Evolutionary conservation across 2,329 filamentous ascomycete genomes (phyloP), one percentile per base, ranked within the genome.

Genomic region (Leptoxyphium fumago): DNA sequence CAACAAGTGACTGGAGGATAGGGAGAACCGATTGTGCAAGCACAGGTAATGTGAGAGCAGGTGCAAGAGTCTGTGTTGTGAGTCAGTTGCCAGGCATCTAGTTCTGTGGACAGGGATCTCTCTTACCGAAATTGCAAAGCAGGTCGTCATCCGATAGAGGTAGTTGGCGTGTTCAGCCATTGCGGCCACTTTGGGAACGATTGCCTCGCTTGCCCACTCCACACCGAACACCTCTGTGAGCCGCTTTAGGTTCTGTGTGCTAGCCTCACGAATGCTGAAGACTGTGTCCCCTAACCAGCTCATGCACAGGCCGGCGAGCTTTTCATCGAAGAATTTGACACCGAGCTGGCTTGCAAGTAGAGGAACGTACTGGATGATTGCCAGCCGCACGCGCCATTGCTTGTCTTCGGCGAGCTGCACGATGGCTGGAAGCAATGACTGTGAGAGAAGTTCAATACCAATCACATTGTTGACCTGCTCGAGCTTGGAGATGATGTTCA

Each of bases 401-500:
- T 98, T 98, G 67, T 98, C 91, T 67, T 96, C 91, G 44, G 91
- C 91, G 55, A 98, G 75, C 64, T 96, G 88, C 29, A 96, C 87
- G 59, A 98, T 98, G 39, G 91, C 91, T 10, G 93, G 91, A 41
- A 98, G 82, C 44, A 98, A 81, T 18, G 89, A 95, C 64, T 96
- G 88, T 40, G 91, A 95, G 41, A 98, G 80, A 14, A 94, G 77
- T 49, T 98, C 91, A 64, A 98, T 98, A 49, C 91, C 91, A 61
- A 98, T 98, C 48, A 98, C 91, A 68, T 95, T 85, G 69, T 98
- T 98, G 51, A 98, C 91, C 50, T 93, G 77, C 69, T 98, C 93
- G 44, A 98, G 79, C 68, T 98, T 98, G n/a, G 91, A 96, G 60
- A 98, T 98, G 64, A 98, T 98, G 68, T 98, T 94, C 47, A 98